phyloP scores from a whole-genome alignment of 2,329 filamentous ascomycete genomes.

The Diplodia mutila region DNA sequence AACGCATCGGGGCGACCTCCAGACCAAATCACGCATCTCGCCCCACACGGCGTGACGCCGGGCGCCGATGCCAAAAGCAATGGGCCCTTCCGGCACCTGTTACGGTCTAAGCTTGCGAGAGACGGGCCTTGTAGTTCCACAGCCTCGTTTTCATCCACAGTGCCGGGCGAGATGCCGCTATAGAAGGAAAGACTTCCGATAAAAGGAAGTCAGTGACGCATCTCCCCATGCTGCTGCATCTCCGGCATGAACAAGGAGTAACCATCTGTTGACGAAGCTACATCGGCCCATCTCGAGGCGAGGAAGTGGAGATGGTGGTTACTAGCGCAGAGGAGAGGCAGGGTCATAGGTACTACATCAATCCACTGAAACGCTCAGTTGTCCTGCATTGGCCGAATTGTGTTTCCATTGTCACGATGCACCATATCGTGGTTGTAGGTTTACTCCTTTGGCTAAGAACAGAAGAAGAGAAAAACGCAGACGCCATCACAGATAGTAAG shows the following conservation, averaged over 20 bases:
- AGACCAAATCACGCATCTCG: background rate
- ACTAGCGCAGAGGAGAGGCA: no score
- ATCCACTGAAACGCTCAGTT: background rate
- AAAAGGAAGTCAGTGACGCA: background rate
- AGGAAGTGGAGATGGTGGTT: background rate
- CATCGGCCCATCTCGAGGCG: background rate
- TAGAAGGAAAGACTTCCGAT: background rate
- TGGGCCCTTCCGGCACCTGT: background rate
- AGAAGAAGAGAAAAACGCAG: background rate
- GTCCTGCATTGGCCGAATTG: background rate
- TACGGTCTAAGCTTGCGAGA: background rate
- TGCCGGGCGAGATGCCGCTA: background rate
- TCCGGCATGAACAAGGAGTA: background rate
- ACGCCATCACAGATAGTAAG: no score
- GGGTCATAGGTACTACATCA: no score
- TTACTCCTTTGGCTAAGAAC: background rate
- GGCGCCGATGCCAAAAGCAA: background rate
- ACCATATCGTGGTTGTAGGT: background rate
- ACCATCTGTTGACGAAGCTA: background rate
- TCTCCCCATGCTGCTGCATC: background rate
- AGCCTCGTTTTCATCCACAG: background rate
- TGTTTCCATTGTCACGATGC: background rate
- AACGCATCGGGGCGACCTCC: no score
- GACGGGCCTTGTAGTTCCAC: background rate
- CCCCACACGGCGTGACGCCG: background rate